Evolutionary conservation across 2,329 filamentous ascomycete species (phyloP).

Genomic region (Aspergillus ibericus): DNA sequence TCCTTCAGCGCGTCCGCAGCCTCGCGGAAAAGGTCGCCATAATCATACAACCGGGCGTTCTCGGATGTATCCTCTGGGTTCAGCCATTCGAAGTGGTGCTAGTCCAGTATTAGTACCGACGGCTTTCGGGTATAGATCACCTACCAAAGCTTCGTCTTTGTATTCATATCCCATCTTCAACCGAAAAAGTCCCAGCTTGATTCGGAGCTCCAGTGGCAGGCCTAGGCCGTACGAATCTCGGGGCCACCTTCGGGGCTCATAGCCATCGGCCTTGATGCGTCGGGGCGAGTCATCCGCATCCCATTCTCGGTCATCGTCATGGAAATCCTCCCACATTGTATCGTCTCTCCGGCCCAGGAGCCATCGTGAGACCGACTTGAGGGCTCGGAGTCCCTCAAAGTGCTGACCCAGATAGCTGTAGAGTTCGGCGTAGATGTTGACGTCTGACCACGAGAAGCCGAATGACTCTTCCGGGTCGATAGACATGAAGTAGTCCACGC

Average conservation of each 20-base stretch:
- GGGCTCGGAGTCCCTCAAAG: conserved; percentile 64
- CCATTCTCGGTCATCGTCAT: conserved; percentile 84
- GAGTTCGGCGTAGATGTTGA: conserved; percentile 82
- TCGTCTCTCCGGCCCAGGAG: conserved; percentile 74
- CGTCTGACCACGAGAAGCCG: conserved; percentile 71
- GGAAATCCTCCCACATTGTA: conserved; percentile 70
- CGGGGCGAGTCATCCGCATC: conserved; percentile 70
- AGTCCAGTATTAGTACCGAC: conserved; percentile 7
- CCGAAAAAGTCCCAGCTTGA: conserved; percentile 82
- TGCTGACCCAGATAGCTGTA: conserved; percentile 66
- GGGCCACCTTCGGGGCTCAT: conserved; percentile 56
- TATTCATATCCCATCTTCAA: conserved; percentile 64
- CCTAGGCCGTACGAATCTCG: conserved; percentile 66
- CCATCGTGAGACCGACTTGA: conserved; percentile 77
- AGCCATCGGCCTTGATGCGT: conserved; percentile 62
- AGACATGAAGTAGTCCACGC: conserved; percentile 51
- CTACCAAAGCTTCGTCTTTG: conserved; percentile 71
- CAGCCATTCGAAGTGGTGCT: conserved; percentile 70
- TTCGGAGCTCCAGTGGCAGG: conserved; percentile 77
- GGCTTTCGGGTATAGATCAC: conserved; percentile 27
- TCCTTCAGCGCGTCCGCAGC: conserved; percentile 60
- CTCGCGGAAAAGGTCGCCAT: conserved; percentile 77
- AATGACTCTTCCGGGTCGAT: conserved; percentile 46
- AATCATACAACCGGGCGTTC: conserved; percentile 60
- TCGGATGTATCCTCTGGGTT: conserved; percentile 60